phyloP scores from a whole-genome alignment of 768 basidiomycete genomes.

The Leccinum sublutescens region DNA sequence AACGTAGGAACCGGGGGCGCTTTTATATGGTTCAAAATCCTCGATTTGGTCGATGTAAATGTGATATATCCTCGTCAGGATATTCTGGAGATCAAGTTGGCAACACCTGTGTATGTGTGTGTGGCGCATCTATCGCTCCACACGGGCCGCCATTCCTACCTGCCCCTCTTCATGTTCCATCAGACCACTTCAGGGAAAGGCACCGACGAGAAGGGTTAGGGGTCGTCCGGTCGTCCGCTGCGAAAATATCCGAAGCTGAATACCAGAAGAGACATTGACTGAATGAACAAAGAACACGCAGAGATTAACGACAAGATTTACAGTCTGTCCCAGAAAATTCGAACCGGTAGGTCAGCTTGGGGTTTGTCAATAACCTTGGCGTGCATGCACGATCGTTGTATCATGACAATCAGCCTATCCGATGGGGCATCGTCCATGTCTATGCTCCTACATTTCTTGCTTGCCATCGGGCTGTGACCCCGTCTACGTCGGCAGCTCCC shows the following conservation, averaged over 20 bases:
- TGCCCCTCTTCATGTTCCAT: background rate
- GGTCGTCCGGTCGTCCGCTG: background rate
- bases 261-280: no score
- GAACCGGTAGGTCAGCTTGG: background rate
- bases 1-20: background rate
- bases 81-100: background rate
- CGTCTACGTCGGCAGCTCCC: background rate
- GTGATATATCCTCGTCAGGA: background rate
- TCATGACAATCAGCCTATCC: no score
- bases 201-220: no score
- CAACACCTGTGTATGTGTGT: background rate
- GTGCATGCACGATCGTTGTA: no score
- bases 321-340: background rate
- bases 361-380: no score
- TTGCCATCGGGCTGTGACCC: background rate
- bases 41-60: background rate
- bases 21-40: slow-evolving; percentile 8
- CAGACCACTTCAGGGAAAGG: background rate
- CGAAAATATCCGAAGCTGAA: background rate
- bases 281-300: no score
- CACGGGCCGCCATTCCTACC: background rate
- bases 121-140: background rate
- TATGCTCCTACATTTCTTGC: background rate
- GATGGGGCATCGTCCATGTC: background rate
- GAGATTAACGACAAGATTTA: background rate